Percentiles rank a stretch among this genome's conserved stretches.
These are phyloP conservation scores for Naganishia albida DNA, from an alignment of 1,284 basidiomycete species.

Conservation along the genomic window DNA sequence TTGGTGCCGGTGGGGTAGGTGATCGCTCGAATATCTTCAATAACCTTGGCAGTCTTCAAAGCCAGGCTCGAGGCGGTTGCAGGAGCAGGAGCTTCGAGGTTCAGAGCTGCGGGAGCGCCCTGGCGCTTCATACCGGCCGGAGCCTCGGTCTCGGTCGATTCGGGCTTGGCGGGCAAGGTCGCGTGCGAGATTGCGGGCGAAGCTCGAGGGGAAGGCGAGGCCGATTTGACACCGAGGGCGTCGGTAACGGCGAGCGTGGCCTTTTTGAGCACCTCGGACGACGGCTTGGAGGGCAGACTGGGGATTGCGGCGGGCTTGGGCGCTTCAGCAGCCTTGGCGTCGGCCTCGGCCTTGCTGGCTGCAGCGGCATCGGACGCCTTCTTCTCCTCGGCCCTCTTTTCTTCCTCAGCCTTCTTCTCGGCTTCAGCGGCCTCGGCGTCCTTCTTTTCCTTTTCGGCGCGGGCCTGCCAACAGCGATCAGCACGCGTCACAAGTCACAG, in stretches of 20 bases:
- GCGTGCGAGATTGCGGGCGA: conserved; percentile 49
- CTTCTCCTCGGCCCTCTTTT: conserved; percentile 35
- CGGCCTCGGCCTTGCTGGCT: conserved; percentile 41
- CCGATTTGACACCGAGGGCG: conserved; percentile 34
- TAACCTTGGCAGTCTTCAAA: conserved; percentile 71
- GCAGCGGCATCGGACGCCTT: conserved; percentile 41
- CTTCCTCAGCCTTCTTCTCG: conserved; percentile 32
- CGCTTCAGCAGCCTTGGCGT: conserved; percentile 43
- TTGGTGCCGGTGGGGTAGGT: conserved; percentile 80
- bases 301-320: conserved; percentile 28
- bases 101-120: conserved; percentile 65
- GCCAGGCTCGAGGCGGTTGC: conserved; percentile 62
- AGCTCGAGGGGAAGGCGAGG: conserved; percentile 43
- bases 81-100: conserved; percentile 58
- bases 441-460: conserved; percentile 56
- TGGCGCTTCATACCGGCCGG: conserved; percentile 44
- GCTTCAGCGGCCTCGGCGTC: conserved; percentile 54
- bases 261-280: conserved; percentile 18
- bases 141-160: conserved; percentile 44
- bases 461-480: conserved; percentile 38
- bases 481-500: not conserved
- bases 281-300: conserved; percentile 39
- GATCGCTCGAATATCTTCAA: conserved; percentile 77
- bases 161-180: conserved; percentile 52
- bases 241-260: conserved; percentile 32